A percentile compares a stretch with the other conserved stretches of the same genome.
Conservation (phyloP, 768 basidiomycete genomes). For the Leccinellum albellum region DNA sequence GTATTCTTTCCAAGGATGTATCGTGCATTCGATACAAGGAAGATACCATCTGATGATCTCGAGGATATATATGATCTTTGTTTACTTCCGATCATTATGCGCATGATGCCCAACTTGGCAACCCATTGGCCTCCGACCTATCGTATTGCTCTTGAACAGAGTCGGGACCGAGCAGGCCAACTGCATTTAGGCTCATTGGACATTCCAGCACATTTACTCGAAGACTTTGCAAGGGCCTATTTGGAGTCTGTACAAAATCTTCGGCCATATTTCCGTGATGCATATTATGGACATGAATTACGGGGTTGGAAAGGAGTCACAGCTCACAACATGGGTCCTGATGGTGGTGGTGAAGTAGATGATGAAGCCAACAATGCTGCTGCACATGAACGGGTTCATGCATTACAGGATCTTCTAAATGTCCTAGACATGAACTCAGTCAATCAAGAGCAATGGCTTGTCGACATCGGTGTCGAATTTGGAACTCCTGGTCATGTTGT, state of each 20-base stretch:
- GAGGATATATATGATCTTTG: not conserved
- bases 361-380: not conserved
- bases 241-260: not conserved
- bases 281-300: conserved; percentile 11
- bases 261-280: conserved; percentile 1
- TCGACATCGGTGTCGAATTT: conserved; percentile 1
- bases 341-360: not conserved
- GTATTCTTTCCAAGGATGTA: conserved; percentile 5
- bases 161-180: not conserved
- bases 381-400: not conserved
- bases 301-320: conserved; percentile 7
- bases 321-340: not conserved
- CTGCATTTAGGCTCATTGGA: not conserved
- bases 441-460: not conserved
- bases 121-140: conserved; percentile 2
- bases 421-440: not conserved
- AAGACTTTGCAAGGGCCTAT: not conserved
- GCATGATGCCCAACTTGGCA: not conserved
- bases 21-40: not conserved
- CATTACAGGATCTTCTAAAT: not conserved
- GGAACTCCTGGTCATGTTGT: not conserved
- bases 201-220: not conserved
- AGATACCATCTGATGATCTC: not conserved
- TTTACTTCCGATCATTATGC: not conserved
- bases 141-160: not conserved